These are phyloP conservation scores for Suillus ampliporus DNA, from an alignment of 768 basidiomycete species.

Conservation along the genomic window DNA sequence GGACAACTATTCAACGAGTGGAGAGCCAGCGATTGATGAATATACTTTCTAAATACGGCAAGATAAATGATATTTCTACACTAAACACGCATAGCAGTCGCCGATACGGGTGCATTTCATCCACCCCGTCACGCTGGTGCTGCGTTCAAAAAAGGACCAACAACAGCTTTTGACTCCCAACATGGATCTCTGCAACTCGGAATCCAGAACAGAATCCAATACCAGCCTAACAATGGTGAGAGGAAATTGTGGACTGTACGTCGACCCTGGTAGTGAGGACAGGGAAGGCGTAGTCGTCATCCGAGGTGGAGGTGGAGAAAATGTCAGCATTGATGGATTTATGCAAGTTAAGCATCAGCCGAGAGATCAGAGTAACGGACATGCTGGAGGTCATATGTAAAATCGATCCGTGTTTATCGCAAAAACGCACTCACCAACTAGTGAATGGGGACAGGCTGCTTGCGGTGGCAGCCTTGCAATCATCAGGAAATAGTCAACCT, in stretches of 20 bases:
- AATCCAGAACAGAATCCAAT: neutral
- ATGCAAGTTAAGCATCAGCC: slow-evolving; percentile 61
- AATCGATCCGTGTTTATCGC: neutral
- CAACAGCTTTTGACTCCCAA: too few relatives aligned
- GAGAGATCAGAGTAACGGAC: slow-evolving; percentile 58
- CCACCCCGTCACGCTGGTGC: neutral
- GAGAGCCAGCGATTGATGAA: neutral
- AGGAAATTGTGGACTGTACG: neutral
- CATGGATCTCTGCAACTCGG: neutral
- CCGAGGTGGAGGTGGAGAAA: neutral
- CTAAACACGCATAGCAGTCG: neutral
- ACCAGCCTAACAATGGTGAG: neutral
- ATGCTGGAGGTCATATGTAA: slow-evolving; percentile 37
- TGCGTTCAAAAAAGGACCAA: neutral
- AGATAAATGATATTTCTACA: neutral
- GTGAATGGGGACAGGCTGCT: slow-evolving; percentile 57
- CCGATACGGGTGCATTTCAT: too few relatives aligned
- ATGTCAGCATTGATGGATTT: slow-evolving; percentile 34
- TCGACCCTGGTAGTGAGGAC: neutral
- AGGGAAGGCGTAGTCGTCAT: neutral
- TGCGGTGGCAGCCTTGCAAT: slow-evolving; percentile 46
- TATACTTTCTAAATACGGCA: too few relatives aligned
- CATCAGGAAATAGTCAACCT: slow-evolving; percentile 2
- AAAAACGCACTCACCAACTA: slow-evolving; percentile 45
- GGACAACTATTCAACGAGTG: neutral